Evolutionary conservation across 192 early-diverging fungal species (phyloP), one percentile per base, ranked within the genome.

Genomic region (Linnemannia zychae): DNA sequence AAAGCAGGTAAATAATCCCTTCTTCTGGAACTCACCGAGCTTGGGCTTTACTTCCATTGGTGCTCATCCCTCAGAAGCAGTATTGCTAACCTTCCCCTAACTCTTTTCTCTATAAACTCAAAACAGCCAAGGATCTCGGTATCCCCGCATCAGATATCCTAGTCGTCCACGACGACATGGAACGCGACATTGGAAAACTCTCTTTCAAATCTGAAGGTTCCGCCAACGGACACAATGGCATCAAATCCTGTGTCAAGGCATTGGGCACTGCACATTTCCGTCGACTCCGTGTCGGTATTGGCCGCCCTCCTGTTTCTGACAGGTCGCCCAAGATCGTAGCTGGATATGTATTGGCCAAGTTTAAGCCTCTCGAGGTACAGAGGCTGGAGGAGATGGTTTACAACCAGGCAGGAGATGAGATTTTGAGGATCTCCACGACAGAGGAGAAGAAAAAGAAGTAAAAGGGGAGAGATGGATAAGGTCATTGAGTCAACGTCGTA

Each of bases 131-230:
- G 22, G 91, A 92, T 11, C 78, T 92, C 13, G 66, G 78, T 20
- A 83, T 95, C 12, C 53, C 82, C 1, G 40, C 75, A 0, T 75
- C 77, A 12, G 81, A 95, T 48, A 70, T 94, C 1, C 85, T 93
- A 57, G 88, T 96, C 1, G 80, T 95, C 6, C 95, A 96, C 79
- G 95, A 96, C 68, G 95, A 96, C 77, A 80, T 96, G 81, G 89
- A 95, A 66, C 89, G 93, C 20, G 88, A 90, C n/a, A 71, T 95
- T 12, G 94, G 92, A 18, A 91, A 90, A 71, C 47, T 94, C 1
- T 90, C 91, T 12, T 72, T 92, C 36, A 96, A 96, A 70, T 53
- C 38, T 3, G 81, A 81, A 7, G 95, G 95, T 1, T 93, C 92
- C 63, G 91, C 93, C 20, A 93, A 91, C 63, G 95, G 95, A 17